Percentiles rank a stretch among this genome's conserved stretches.
phyloP scores from a whole-genome alignment of 1,284 basidiomycete species.

The Farysia itapuensis region DNA sequence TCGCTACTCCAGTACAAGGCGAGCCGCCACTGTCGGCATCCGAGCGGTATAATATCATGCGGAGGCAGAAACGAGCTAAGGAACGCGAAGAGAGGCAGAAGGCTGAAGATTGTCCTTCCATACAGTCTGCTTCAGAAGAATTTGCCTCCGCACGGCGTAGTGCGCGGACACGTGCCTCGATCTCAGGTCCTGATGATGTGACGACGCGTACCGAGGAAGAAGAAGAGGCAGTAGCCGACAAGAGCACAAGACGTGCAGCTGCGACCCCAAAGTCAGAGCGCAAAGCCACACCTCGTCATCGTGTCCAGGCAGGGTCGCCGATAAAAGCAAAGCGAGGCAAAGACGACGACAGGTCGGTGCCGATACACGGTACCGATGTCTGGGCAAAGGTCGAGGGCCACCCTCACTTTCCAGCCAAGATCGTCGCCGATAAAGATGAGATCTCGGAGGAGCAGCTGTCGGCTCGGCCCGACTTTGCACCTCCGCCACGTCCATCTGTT shows the following conservation, averaged over 20 bases:
- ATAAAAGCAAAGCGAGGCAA: neutral
- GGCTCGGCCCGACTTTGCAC: no score
- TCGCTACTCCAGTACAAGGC: no score
- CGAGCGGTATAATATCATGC: neutral
- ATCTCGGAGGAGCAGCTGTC: no score
- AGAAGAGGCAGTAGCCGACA: neutral
- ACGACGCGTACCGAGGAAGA: neutral
- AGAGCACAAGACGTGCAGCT: no score
- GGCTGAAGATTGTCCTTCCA: no score
- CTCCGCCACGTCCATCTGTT: neutral
- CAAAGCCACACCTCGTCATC: no score
- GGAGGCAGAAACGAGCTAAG: slow-evolving; percentile 5
- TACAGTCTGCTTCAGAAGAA: no score
- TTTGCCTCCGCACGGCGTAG: slow-evolving; percentile 8
- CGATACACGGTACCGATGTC: slow-evolving; percentile 17
- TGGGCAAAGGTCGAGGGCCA: slow-evolving; percentile 32
- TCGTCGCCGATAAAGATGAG: slow-evolving; percentile 2
- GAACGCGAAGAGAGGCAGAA: slow-evolving; percentile 3
- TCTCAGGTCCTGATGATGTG: no score
- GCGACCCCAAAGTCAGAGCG: neutral
- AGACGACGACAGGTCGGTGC: no score
- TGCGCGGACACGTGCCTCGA: slow-evolving; percentile 1
- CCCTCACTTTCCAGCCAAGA: slow-evolving; percentile 16
- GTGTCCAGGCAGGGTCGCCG: no score
- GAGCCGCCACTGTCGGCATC: neutral